Evolutionary conservation across 31 red algal genomes (phyloP).

Genomic region (Bonnemaisonia californica): DNA sequence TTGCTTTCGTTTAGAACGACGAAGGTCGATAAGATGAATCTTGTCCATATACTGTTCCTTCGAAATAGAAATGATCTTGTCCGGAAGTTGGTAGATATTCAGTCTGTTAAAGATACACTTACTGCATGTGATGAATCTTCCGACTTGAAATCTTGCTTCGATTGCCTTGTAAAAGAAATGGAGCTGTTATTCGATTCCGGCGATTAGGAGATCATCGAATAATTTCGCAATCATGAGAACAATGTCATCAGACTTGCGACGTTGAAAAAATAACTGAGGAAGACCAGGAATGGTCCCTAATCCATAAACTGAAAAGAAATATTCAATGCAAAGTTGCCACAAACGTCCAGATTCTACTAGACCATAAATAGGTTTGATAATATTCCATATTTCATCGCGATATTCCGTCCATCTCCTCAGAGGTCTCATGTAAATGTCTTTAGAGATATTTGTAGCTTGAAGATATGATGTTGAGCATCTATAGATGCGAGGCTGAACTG

Average conservation of each 20-base stretch:
- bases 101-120: neutral
- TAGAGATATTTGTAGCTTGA: neutral
- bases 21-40: neutral
- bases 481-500: neutral
- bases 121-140: neutral
- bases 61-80: neutral
- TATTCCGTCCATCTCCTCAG: no score
- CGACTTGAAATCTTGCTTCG: neutral
- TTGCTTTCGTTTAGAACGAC: neutral
- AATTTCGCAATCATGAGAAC: no score
- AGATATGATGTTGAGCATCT: neutral
- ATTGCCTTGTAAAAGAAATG: neutral
- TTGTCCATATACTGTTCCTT: neutral
- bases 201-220: no score
- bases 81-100: neutral
- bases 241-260: no score
- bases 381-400: no score
- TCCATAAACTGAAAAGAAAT: no score
- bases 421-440: neutral
- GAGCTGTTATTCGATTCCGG: neutral
- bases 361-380: no score
- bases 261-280: no score
- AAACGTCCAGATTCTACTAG: no score
- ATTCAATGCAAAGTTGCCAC: no score
- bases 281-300: no score